A percentile compares a stretch with the other conserved stretches of the same genome.
Conservation (phyloP, 2,329 filamentous ascomycete species). For the Teratosphaeria pseudoeucalypti region DNA sequence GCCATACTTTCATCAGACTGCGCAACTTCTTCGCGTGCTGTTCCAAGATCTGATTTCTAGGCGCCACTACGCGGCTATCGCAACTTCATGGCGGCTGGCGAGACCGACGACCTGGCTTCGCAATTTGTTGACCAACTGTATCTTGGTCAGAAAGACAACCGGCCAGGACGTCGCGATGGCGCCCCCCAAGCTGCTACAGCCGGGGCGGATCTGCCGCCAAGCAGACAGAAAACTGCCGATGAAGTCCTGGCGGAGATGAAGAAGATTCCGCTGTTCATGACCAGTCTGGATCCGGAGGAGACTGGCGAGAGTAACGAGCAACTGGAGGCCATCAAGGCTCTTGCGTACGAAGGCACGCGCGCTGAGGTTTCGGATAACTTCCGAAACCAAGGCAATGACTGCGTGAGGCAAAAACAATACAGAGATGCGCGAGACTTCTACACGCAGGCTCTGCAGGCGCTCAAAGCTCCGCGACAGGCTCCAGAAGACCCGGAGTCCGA, state of each 20-base stretch:
- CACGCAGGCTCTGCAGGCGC: conserved; percentile 66
- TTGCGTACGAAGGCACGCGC: conserved; percentile 86
- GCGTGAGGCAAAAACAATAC: conserved; percentile 63
- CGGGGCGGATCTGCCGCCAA: conserved; percentile 43
- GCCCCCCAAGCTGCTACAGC: not conserved
- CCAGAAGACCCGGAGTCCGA: conserved; percentile 33
- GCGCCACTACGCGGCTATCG: not conserved
- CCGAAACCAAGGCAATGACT: conserved; percentile 86
- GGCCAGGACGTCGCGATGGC: not conserved
- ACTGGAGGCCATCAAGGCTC: conserved; percentile 75
- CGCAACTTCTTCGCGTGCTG: not conserved
- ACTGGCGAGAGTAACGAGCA: conserved; percentile 58
- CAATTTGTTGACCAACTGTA: not conserved
- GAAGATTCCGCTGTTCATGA: conserved; percentile 87
- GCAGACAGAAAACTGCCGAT: conserved; percentile 46
- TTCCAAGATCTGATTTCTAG: not conserved
- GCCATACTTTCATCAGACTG: not conserved
- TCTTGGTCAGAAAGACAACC: not conserved
- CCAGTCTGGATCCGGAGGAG: conserved; percentile 55
- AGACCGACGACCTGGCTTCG: not conserved
- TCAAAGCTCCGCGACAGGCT: conserved; percentile 46
- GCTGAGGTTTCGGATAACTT: conserved; percentile 75
- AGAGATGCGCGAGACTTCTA: conserved; percentile 86
- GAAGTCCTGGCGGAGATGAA: conserved; percentile 57
- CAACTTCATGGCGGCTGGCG: not conserved